Evolutionary conservation across 352 stramenopile species (phyloP).

Genomic region (Pythium monospermum): DNA sequence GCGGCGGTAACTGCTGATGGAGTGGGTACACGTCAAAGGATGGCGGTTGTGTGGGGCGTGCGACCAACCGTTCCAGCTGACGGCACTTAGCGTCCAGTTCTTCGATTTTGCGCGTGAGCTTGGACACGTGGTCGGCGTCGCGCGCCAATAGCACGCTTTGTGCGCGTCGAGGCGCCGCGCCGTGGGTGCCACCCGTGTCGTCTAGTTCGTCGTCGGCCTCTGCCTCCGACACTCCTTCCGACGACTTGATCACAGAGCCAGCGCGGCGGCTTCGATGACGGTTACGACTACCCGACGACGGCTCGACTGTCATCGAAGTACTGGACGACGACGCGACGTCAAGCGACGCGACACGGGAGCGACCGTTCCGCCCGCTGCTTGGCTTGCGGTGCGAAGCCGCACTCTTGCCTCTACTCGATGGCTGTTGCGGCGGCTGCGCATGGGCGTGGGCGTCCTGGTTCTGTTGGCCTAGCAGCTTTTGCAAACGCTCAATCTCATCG

Average conservation of each 20-base stretch:
- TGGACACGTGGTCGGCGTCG: constrained; percentile 54
- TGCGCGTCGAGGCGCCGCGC: constrained; percentile 49
- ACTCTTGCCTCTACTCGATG: not conserved
- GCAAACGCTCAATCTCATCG: constrained; percentile 70
- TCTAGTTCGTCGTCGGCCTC: constrained; percentile 37
- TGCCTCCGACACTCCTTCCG: constrained; percentile 11
- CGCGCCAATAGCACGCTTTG: constrained; percentile 46
- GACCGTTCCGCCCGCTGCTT: constrained; percentile 4
- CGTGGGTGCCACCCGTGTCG: constrained; percentile 32
- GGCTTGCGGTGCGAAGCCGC: constrained; percentile 13
- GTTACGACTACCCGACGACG: not conserved
- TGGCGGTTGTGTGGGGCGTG: constrained; percentile 15
- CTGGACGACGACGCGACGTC: no score
- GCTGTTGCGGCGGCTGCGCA: no score
- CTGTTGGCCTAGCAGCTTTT: constrained; percentile 65
- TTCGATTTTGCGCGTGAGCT: constrained; percentile 63
- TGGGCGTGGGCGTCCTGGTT: no score
- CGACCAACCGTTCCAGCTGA: constrained; percentile 69
- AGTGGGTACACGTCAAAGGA: constrained; percentile 16
- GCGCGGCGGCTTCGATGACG: constrained; percentile 25
- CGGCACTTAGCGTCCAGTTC: constrained; percentile 79
- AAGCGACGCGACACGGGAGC: constrained; percentile 17
- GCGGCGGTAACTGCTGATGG: not conserved
- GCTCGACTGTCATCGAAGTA: no score
- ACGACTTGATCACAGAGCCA: constrained; percentile 44